These are phyloP conservation scores for Limnanthes douglasii DNA, from an alignment of 345 rosid species.

Conservation along the genomic window DNA sequence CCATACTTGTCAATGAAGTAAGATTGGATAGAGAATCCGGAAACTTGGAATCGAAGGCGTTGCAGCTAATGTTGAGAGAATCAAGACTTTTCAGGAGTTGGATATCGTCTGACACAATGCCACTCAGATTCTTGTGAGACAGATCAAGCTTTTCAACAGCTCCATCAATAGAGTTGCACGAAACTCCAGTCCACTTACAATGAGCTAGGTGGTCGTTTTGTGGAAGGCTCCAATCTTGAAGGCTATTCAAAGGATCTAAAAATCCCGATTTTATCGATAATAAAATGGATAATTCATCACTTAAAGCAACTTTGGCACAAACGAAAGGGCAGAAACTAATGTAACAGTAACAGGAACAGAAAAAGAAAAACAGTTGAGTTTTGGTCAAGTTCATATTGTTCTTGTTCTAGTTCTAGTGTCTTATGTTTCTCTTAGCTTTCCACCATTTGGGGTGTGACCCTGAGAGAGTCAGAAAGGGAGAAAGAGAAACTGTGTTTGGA, in stretches of 20 bases:
- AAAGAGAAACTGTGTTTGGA: not conserved
- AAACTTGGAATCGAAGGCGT: slow-evolving; percentile 31
- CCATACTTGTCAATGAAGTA: slow-evolving; percentile 37
- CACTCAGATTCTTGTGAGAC: slow-evolving; percentile 67
- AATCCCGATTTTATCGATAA: slow-evolving; percentile 42
- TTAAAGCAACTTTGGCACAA: slow-evolving; percentile 19
- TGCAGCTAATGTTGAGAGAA: slow-evolving; percentile 67
- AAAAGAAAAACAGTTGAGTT: slow-evolving; percentile 13
- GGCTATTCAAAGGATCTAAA: slow-evolving; percentile 42
- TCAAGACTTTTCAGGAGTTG: slow-evolving; percentile 29
- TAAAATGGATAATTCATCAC: slow-evolving; percentile 35
- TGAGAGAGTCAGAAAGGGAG: no score
- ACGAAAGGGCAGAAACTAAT: slow-evolving; percentile 19
- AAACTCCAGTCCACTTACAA: slow-evolving; percentile 83
- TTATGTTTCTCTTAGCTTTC: slow-evolving; percentile 13
- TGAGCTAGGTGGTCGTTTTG: slow-evolving; percentile 14
- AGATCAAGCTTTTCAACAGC: slow-evolving; percentile 60
- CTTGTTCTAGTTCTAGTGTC: slow-evolving; percentile 15
- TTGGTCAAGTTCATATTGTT: slow-evolving; percentile 15
- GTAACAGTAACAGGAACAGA: slow-evolving; percentile 31
- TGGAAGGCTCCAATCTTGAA: slow-evolving; percentile 52
- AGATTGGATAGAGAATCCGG: slow-evolving; percentile 31
- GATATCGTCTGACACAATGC: slow-evolving; percentile 44
- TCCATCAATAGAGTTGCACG: slow-evolving; percentile 53
- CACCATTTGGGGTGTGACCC: no score